phyloP scores from a whole-genome alignment of 176 grass and related monocot genomes.

The Lolium perenne region DNA sequence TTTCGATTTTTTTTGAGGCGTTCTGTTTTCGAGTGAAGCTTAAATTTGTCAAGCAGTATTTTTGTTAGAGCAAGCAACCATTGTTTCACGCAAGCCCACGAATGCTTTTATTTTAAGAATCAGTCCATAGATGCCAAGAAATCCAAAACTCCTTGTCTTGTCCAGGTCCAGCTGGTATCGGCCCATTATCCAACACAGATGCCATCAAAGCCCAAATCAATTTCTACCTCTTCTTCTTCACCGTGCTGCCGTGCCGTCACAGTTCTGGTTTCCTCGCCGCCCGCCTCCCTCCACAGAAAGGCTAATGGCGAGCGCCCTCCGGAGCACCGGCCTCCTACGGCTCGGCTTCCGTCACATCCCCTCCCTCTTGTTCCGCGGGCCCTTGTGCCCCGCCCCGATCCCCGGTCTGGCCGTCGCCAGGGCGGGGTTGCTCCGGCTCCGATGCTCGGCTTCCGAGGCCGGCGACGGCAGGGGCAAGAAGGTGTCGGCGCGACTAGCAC shows the following conservation, averaged over 20 bases:
- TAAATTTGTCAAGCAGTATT: no score
- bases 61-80: background rate
- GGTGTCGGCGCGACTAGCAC: slow-evolving; percentile 67
- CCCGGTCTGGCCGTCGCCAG: slow-evolving; percentile 21
- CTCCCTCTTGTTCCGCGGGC: slow-evolving; percentile 9
- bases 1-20: no score
- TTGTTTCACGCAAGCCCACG: background rate
- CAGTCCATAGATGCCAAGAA: background rate
- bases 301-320: slow-evolving; percentile 44
- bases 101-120: background rate
- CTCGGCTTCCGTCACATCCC: slow-evolving; percentile 42
- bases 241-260: slow-evolving; percentile 12
- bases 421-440: slow-evolving; percentile 26
- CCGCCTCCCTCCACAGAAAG: slow-evolving; percentile 32
- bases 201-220: background rate
- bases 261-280: slow-evolving; percentile 13
- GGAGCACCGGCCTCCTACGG: slow-evolving; percentile 46
- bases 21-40: no score
- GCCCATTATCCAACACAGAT: slow-evolving; percentile 5
- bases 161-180: background rate
- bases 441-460: slow-evolving; percentile 59
- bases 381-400: slow-evolving; percentile 10
- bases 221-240: background rate
- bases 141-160: no score
- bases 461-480: slow-evolving; percentile 55